Base-by-base conservation (phyloP, 2,329 filamentous ascomycete genomes). In the Fusarium chlamydosporum region DNA sequence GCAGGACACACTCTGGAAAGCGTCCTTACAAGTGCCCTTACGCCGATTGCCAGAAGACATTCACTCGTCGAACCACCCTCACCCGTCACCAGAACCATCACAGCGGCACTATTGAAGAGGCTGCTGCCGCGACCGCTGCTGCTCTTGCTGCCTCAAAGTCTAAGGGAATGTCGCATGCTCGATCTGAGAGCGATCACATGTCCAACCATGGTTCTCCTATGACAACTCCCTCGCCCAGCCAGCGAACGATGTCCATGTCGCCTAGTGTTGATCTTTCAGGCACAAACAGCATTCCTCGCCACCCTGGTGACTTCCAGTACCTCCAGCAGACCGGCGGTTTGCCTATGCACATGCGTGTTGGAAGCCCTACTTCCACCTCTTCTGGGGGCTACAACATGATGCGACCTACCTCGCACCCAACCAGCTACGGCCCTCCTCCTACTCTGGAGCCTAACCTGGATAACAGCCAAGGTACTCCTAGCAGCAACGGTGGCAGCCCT, bases 21-120 rank as follows among this genome's bases (percentile, higher is more conserved):
- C 88, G 96, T 50, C 96, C 96, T 2, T 99, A 98, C 84, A 97
- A 97, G 80, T 99, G 96, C 81, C 94, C 94, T 1, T 98, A 96
- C 75, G 94, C 94, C 62, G 94, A 97, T 79, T 99, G 96, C 80
- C 94, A 98, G 77, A 98, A 98, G 86, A 98, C 95, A 0, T 99
- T 99, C 76, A 99, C 96, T 11, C 91, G 96, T 59, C 91, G 95
- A 69, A 98, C 96, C 1, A 98, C 96, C 4, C 84, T 99, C 65
- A 99, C 95, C 3, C 89, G 96, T 51, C 96, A 99, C 78, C 94
- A 97, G 81, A 97, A 97, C 73, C 93, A 97, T 75, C 96, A 98
- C 79, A 96, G 92, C 20, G 96, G 95, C 41, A 97, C 94, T 0
- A 92, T 97, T 16, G 95, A 97, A 78, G 95, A 98, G 79, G 93